Evolutionary conservation across 495 filamentous ascomycete species (phyloP).

Genomic region (Penicillium ucsense): DNA sequence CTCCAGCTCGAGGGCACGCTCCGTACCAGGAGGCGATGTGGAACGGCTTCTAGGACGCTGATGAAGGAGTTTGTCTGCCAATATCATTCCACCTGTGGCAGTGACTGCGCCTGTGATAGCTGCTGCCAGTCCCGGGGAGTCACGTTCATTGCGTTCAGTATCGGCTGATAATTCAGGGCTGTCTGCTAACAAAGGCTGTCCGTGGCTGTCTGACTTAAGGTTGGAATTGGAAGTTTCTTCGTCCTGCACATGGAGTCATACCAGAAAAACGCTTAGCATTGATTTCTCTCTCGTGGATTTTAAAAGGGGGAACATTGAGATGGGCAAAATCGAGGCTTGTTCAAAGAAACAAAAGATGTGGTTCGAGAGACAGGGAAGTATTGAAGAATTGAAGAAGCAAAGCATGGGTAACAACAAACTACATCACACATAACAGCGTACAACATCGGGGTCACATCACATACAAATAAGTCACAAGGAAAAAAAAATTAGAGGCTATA

Average conservation of each 20-base stretch:
- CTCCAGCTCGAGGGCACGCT: constrained; percentile 22
- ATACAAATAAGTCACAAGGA: constrained; percentile 19
- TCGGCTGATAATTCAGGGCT: constrained; percentile 38
- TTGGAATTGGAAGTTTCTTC: constrained; percentile 20
- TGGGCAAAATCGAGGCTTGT: constrained; percentile 7
- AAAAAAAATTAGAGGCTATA: constrained; percentile 34
- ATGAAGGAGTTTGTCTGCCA: constrained; percentile 12
- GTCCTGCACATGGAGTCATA: constrained; percentile 32
- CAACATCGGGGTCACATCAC: constrained; percentile 7
- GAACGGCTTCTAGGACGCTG: constrained; percentile 31
- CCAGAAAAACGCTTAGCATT: constrained; percentile 29
- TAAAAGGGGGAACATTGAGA: neutral
- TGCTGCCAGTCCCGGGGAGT: constrained; percentile 30
- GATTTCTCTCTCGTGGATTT: constrained; percentile 14
- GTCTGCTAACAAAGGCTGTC: constrained; percentile 43
- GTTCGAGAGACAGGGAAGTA: too few relatives aligned
- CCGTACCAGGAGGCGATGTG: constrained; percentile 22
- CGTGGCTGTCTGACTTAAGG: constrained; percentile 24
- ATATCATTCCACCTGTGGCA: constrained; percentile 10
- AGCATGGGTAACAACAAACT: constrained; percentile 10
- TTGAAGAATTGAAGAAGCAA: neutral
- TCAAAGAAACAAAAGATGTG: constrained; percentile 1
- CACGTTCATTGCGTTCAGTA: constrained; percentile 20
- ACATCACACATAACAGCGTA: constrained; percentile 25
- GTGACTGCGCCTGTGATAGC: constrained; percentile 9